Conservation (phyloP, 495 filamentous ascomycete species). For the Aspergillus biplanus region DNA sequence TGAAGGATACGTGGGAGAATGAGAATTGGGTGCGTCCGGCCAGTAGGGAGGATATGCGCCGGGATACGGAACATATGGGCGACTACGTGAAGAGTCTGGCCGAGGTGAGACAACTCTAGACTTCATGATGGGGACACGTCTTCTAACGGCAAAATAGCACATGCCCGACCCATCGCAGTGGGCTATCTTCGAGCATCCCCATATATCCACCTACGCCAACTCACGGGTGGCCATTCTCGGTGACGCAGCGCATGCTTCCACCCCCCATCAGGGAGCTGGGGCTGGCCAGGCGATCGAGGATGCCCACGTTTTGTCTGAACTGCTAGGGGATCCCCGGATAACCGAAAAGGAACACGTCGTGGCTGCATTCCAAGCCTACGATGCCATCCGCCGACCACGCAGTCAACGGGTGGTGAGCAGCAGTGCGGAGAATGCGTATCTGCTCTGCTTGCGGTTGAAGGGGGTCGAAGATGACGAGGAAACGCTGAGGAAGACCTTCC, state of each 20-base stretch:
- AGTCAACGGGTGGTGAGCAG: constrained; percentile 52
- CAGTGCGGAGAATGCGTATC: constrained; percentile 48
- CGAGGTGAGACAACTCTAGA: constrained; percentile 32
- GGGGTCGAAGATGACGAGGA: constrained; percentile 47
- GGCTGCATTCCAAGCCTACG: constrained; percentile 64
- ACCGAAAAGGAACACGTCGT: constrained; percentile 24
- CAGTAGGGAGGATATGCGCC: constrained; percentile 57
- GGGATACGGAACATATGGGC: constrained; percentile 60
- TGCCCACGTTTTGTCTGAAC: constrained; percentile 59
- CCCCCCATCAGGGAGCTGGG: constrained; percentile 71
- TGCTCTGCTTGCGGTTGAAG: constrained; percentile 48
- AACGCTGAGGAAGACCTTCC: constrained; percentile 44
- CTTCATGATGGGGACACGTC: not conserved
- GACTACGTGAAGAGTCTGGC: constrained; percentile 48
- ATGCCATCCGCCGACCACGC: constrained; percentile 58
- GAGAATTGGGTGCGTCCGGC: constrained; percentile 61
- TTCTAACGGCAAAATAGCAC: constrained; percentile 21
- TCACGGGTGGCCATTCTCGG: constrained; percentile 63
- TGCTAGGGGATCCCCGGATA: constrained; percentile 50
- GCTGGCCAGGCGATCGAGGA: constrained; percentile 73
- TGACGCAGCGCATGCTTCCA: constrained; percentile 71
- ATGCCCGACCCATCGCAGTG: constrained; percentile 58
- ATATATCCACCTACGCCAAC: constrained; percentile 56
- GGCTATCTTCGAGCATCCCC: constrained; percentile 66
- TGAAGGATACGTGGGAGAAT: constrained; percentile 49